Evolutionary conservation across 495 filamentous ascomycete genomes (phyloP).

Genomic region (Penicillium salamii): DNA sequence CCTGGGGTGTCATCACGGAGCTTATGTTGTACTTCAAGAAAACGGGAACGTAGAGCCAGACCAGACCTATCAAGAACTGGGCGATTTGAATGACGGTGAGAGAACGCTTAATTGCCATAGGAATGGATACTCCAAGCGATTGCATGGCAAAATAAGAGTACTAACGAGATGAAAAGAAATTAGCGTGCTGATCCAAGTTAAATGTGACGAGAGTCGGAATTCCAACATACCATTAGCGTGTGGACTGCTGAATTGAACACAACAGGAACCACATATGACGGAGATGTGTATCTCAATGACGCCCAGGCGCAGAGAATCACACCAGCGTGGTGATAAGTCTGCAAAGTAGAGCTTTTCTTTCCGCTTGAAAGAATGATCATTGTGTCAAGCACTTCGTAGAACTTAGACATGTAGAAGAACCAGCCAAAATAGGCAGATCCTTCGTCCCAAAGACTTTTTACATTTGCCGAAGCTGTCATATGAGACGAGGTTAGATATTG

Average conservation of each 20-base stretch:
- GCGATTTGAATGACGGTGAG: slow-evolving; percentile 17
- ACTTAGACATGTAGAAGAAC: slow-evolving; percentile 90
- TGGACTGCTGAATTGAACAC: slow-evolving; percentile 82
- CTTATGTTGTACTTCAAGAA: slow-evolving; percentile 11
- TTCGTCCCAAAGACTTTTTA: slow-evolving; percentile 1
- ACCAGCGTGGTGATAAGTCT: slow-evolving; percentile 87
- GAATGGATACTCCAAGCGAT: slow-evolving; percentile 9
- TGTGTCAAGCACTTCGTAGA: slow-evolving; percentile 88
- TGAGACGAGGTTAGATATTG: neutral
- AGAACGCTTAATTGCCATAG: slow-evolving; percentile 10
- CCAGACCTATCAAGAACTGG: slow-evolving; percentile 14
- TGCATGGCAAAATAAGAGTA: slow-evolving; percentile 18
- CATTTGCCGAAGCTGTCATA: slow-evolving; percentile 1
- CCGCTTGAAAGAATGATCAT: slow-evolving; percentile 82
- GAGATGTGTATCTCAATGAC: slow-evolving; percentile 12
- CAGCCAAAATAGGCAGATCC: slow-evolving; percentile 51
- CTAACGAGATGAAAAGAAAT: neutral
- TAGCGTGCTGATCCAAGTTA: neutral
- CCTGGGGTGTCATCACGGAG: neutral
- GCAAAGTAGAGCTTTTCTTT: slow-evolving; percentile 73
- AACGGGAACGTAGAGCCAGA: slow-evolving; percentile 1
- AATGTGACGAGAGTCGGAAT: neutral
- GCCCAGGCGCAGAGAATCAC: slow-evolving; percentile 66
- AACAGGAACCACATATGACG: slow-evolving; percentile 60
- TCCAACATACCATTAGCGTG: slow-evolving; percentile 65